Conservation (phyloP, 2,329 filamentous ascomycete species). For the Aspergillus sp. region DNA sequence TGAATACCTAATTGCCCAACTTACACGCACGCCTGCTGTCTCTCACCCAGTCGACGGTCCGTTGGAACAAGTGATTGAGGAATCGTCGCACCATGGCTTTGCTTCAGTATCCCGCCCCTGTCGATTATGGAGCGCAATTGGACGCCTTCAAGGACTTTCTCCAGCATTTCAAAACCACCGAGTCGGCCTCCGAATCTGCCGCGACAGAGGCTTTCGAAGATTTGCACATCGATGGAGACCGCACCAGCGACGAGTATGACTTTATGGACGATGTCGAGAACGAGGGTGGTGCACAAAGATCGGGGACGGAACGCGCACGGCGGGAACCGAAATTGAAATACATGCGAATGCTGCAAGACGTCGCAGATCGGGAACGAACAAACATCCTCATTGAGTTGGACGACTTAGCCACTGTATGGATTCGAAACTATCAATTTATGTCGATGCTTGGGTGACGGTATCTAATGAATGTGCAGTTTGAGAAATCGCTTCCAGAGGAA, state of each 20-base stretch:
- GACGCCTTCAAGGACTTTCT: constrained; percentile 77
- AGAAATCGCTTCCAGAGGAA: constrained; percentile 60
- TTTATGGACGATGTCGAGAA: constrained; percentile 78
- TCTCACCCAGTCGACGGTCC: constrained; percentile 8
- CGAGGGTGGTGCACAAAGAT: constrained; percentile 28
- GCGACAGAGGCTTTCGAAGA: constrained; percentile 75
- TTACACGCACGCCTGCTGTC: too few relatives aligned
- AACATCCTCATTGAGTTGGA: constrained; percentile 84
- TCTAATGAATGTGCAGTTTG: constrained; percentile 51
- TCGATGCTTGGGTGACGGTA: background rate
- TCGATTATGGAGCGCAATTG: constrained; percentile 83
- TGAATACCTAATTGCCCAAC: background rate
- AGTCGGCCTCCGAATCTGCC: constrained; percentile 55
- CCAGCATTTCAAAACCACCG: constrained; percentile 69
- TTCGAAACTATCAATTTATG: background rate
- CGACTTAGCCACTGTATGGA: constrained; percentile 63
- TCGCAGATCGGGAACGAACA: constrained; percentile 69
- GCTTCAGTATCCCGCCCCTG: constrained; percentile 65
- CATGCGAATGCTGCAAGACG: constrained; percentile 73
- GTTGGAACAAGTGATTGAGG: constrained; percentile 11
- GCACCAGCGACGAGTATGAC: constrained; percentile 81
- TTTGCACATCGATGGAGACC: constrained; percentile 80
- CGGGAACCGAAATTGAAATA: constrained; percentile 71
- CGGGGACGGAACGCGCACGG: constrained; percentile 40
- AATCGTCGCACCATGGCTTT: constrained; percentile 63